These are phyloP conservation scores for Talaromyces atroroseus DNA, from an alignment of 2,329 filamentous ascomycete species.

Conservation along the genomic window DNA sequence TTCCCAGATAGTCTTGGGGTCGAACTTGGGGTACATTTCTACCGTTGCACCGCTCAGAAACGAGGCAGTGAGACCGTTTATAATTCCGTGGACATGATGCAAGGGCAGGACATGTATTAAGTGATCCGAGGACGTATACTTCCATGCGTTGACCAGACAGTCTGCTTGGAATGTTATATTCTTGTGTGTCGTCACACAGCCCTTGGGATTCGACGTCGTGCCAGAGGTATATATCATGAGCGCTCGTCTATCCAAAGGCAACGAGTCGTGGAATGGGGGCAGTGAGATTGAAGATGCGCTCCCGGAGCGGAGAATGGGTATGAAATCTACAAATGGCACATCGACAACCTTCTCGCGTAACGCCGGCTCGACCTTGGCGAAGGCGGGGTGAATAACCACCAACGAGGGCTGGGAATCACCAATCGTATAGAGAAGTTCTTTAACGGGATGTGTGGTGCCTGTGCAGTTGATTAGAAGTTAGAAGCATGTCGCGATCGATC, in stretches of 20 bases:
- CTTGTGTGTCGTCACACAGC: slow-evolving; percentile 40
- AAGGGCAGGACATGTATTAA: slow-evolving; percentile 48
- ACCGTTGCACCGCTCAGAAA: slow-evolving; percentile 43
- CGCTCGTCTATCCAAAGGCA: slow-evolving; percentile 28
- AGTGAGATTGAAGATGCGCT: slow-evolving; percentile 18
- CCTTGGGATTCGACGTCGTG: slow-evolving; percentile 39
- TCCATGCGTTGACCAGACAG: slow-evolving; percentile 32
- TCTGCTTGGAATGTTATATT: slow-evolving; percentile 31
- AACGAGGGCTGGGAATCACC: slow-evolving; percentile 39
- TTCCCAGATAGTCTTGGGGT: slow-evolving; percentile 42
- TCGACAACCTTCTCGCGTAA: slow-evolving; percentile 26
- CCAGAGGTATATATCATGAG: slow-evolving; percentile 42
- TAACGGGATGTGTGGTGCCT: slow-evolving; percentile 39
- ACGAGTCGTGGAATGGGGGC: slow-evolving; percentile 28
- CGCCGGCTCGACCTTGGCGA: slow-evolving; percentile 28
- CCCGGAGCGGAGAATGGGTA: slow-evolving; percentile 19
- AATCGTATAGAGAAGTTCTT: slow-evolving; percentile 39
- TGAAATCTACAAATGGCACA: slow-evolving; percentile 28
- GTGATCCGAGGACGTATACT: slow-evolving; percentile 39
- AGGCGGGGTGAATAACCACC: slow-evolving; percentile 36
- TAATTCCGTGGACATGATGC: slow-evolving; percentile 48
- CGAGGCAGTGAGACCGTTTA: slow-evolving; percentile 46
- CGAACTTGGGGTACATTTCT: slow-evolving; percentile 44
- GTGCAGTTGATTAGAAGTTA: not conserved
- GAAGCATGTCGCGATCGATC: not conserved